A percentile compares a stretch with the other conserved stretches of the same genome.
phyloP scores from a whole-genome alignment of 306 rosid genomes.

The Lupinus albus region DNA sequence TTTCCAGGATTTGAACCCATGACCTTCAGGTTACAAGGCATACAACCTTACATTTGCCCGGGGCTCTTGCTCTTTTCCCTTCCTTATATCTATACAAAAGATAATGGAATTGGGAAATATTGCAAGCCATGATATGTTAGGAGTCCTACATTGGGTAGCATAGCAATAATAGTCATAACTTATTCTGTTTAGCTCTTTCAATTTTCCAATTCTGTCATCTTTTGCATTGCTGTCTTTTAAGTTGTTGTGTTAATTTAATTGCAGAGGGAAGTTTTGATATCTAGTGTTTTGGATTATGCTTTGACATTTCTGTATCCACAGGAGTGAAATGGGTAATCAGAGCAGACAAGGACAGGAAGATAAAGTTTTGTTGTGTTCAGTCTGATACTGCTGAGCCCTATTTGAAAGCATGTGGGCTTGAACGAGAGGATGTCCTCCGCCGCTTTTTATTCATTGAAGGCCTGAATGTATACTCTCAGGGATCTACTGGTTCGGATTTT shows the following conservation, averaged over 20 bases:
- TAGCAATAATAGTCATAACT: background rate
- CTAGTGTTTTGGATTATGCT: constrained; percentile 1
- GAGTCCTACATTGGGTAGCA: too few species aligned
- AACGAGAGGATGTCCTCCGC: constrained; percentile 62
- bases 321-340: constrained; percentile 75
- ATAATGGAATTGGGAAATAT: background rate
- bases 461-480: constrained; percentile 54
- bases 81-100: background rate
- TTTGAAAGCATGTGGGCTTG: constrained; percentile 62
- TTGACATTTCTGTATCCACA: constrained; percentile 37
- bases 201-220: background rate
- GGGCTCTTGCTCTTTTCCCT: too few species aligned
- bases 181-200: background rate
- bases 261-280: background rate
- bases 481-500: constrained; percentile 63
- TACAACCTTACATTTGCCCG: too few species aligned
- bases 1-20: too few species aligned
- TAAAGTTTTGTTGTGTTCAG: constrained; percentile 77
- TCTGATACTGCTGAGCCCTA: constrained; percentile 75
- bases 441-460: constrained; percentile 75
- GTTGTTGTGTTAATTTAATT: constrained; percentile 22
- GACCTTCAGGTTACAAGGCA: too few species aligned
- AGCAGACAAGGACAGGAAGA: constrained; percentile 64
- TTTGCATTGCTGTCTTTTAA: constrained; percentile 19
- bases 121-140: background rate